Evolutionary conservation across 257 asterid genomes (phyloP).

Genomic region (Penstemon newberryi): DNA sequence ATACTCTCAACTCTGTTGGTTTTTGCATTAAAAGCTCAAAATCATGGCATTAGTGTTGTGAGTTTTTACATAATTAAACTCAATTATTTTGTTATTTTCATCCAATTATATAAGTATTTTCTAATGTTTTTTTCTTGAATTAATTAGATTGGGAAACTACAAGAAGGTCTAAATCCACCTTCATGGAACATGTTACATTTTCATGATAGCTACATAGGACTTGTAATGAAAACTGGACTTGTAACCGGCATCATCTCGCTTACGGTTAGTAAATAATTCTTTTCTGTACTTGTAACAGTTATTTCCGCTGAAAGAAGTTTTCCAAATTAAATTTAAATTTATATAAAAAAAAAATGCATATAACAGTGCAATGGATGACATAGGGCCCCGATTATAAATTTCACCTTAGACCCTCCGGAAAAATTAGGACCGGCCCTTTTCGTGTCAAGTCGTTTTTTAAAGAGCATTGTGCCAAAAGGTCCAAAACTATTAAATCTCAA

Average conservation of each 20-base stretch:
- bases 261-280: constrained; percentile 47
- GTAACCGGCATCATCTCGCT: constrained; percentile 88
- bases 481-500: neutral
- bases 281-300: too few species aligned
- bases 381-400: too few species aligned
- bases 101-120: neutral
- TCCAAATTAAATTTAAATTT: too few species aligned
- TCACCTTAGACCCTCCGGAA: too few species aligned
- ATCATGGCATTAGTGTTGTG: constrained; percentile 81
- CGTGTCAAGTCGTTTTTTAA: too few species aligned
- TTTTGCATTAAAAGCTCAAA: constrained; percentile 67
- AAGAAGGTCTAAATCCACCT: constrained; percentile 80
- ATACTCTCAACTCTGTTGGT: constrained; percentile 67
- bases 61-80: constrained; percentile 22
- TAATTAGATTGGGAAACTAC: constrained; percentile 72
- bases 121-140: neutral
- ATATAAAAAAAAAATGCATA: too few species aligned
- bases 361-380: too few species aligned
- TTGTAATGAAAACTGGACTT: constrained; percentile 72
- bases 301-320: too few species aligned
- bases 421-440: too few species aligned
- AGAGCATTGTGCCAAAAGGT: too few species aligned
- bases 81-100: too few species aligned
- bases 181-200: constrained; percentile 90
- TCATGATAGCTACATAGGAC: constrained; percentile 56